phyloP scores from a whole-genome alignment of 2,329 filamentous ascomycete species.

The Aschersonia sp. region DNA sequence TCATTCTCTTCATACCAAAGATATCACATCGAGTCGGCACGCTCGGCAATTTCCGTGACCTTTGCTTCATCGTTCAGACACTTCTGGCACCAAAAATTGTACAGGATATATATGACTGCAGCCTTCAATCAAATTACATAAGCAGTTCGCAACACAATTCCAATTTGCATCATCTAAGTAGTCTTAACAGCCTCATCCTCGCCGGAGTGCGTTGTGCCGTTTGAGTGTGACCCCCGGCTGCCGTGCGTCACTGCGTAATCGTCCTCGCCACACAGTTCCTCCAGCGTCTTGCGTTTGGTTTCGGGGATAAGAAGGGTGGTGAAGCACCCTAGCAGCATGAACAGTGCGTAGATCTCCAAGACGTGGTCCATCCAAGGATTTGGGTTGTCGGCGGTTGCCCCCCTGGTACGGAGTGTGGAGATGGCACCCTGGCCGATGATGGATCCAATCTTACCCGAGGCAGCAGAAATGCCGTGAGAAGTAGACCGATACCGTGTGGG shows the following conservation, averaged over 20 bases:
- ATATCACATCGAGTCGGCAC: no score
- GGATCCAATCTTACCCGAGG: slow-evolving; percentile 39
- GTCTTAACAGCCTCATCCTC: slow-evolving; percentile 3
- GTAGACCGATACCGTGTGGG: slow-evolving; percentile 42
- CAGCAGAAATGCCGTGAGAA: slow-evolving; percentile 42
- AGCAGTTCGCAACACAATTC: no score
- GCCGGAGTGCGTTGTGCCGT: neutral
- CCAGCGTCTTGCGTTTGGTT: slow-evolving; percentile 61
- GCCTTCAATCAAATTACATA: no score
- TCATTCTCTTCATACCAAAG: no score
- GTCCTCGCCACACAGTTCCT: slow-evolving; percentile 35
- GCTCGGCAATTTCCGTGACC: no score
- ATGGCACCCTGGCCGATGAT: slow-evolving; percentile 45
- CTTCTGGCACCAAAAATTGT: no score
- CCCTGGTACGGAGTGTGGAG: slow-evolving; percentile 33
- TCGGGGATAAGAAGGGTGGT: slow-evolving; percentile 59
- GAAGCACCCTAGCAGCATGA: slow-evolving; percentile 60
- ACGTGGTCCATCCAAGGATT: slow-evolving; percentile 64
- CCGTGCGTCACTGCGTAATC: slow-evolving; percentile 12
- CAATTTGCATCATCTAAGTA: neutral
- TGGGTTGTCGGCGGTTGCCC: slow-evolving; percentile 21
- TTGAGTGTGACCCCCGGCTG: neutral
- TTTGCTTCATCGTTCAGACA: no score
- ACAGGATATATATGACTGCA: no score
- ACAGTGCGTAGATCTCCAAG: slow-evolving; percentile 58